phyloP scores from a whole-genome alignment of 805 yeast genomes.

The Myxozyma lipomycoides region DNA sequence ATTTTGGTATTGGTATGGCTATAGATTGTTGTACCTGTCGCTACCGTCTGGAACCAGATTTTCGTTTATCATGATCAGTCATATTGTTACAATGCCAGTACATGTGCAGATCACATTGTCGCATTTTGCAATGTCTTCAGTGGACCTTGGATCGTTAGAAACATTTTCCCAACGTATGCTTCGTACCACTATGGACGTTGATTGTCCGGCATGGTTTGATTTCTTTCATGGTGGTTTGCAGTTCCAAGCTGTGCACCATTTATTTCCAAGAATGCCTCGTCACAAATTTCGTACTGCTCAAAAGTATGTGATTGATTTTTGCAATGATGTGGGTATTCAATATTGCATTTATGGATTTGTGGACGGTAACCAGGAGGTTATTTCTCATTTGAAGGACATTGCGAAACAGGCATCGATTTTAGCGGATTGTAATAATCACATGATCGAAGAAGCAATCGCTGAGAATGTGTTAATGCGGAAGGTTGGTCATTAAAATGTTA shows the following conservation, averaged over 20 bases:
- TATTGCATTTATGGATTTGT: slow-evolving; percentile 83
- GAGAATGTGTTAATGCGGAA: not conserved
- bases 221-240: slow-evolving; percentile 89
- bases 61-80: slow-evolving; percentile 65
- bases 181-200: slow-evolving; percentile 92
- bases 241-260: slow-evolving; percentile 85
- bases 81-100: slow-evolving; percentile 81
- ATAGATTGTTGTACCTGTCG: slow-evolving; percentile 50
- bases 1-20: slow-evolving; percentile 81
- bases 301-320: slow-evolving; percentile 65
- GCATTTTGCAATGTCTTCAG: slow-evolving; percentile 91
- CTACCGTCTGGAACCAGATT: slow-evolving; percentile 55
- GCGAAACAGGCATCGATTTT: slow-evolving; percentile 75
- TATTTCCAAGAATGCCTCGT: slow-evolving; percentile 84
- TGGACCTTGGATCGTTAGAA: slow-evolving; percentile 77
- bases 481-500: not conserved
- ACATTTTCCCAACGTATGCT: slow-evolving; percentile 75
- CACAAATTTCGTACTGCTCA: slow-evolving; percentile 80
- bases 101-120: slow-evolving; percentile 88
- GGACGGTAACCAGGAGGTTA: slow-evolving; percentile 69
- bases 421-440: slow-evolving; percentile 64
- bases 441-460: slow-evolving; percentile 48
- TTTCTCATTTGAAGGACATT: slow-evolving; percentile 64
- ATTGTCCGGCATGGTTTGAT: slow-evolving; percentile 89
- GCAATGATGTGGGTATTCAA: slow-evolving; percentile 68